Evolutionary conservation across 768 basidiomycete species (phyloP).

Genomic region (Panaeolus papilionaceus): DNA sequence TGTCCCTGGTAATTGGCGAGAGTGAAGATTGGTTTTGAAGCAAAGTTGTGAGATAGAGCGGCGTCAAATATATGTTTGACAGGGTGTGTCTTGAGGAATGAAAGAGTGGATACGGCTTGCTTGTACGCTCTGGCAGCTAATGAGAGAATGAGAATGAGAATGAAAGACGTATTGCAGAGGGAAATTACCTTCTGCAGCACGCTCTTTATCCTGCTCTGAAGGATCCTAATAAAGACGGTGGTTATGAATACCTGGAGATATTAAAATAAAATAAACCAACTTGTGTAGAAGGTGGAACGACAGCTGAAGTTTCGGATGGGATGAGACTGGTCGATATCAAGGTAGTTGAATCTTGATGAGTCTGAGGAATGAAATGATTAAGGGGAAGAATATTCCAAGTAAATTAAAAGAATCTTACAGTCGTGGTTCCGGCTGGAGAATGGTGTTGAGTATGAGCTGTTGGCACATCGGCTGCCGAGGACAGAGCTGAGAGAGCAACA

Average conservation of each 20-base stretch:
- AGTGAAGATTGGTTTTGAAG: constrained; percentile 58
- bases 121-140: constrained; percentile 77
- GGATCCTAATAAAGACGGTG: constrained; percentile 31
- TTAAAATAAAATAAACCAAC: constrained; percentile 22
- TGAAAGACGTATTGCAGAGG: background rate
- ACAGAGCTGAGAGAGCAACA: constrained; percentile 54
- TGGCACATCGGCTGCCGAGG: constrained; percentile 46
- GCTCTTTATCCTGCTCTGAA: constrained; percentile 43
- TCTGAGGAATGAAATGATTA: background rate
- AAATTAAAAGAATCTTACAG: constrained; percentile 29
- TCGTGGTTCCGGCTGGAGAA: constrained; percentile 33
- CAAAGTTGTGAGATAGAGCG: constrained; percentile 46
- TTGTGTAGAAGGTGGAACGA: constrained; percentile 20
- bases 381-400: background rate
- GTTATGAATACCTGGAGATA: constrained; percentile 21
- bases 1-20: constrained; percentile 75
- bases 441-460: constrained; percentile 33
- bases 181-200: constrained; percentile 54
- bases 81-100: constrained; percentile 66
- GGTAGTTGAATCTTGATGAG: constrained; percentile 24
- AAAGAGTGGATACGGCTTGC: constrained; percentile 72
- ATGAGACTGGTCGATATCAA: constrained; percentile 18
- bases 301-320: constrained; percentile 26
- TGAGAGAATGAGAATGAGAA: constrained; percentile 15
- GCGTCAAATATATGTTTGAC: constrained; percentile 63